A percentile compares a stretch with the other conserved stretches of the same genome.
phyloP scores from a whole-genome alignment of 75 land plant species.

The Isoetes taiwanensis region DNA sequence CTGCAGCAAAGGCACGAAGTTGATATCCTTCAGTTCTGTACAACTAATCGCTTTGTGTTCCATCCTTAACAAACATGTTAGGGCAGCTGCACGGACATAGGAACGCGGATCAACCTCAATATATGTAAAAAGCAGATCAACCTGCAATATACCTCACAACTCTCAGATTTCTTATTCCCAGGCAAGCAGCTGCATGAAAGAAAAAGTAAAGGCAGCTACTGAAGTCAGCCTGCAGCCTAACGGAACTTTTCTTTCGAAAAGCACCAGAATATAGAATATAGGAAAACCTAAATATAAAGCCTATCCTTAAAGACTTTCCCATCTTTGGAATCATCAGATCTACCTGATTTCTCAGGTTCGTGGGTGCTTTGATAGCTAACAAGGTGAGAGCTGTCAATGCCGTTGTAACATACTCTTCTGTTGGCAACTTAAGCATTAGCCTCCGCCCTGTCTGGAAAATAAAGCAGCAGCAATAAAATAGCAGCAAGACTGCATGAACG shows the following conservation, averaged over 20 bases:
- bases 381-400: too few relatives aligned
- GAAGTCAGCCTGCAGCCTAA: background rate
- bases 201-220: background rate
- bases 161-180: background rate
- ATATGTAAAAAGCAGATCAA: conserved; percentile 37
- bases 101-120: conserved; percentile 21
- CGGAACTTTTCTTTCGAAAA: background rate
- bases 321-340: background rate
- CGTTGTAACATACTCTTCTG: too few relatives aligned
- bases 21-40: too few relatives aligned
- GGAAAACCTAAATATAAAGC: too few relatives aligned
- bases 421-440: conserved; percentile 25
- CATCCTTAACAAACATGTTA: conserved; percentile 33
- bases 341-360: conserved; percentile 46
- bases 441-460: conserved; percentile 40
- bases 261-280: too few relatives aligned
- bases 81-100: conserved; percentile 22
- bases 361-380: too few relatives aligned
- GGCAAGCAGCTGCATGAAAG: background rate
- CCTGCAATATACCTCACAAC: conserved; percentile 16
- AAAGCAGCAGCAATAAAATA: too few relatives aligned
- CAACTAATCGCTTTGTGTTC: conserved; percentile 4
- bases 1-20: too few relatives aligned
- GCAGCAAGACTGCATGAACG: too few relatives aligned
- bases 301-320: background rate